A percentile compares a stretch with the other conserved stretches of the same genome.
Evolutionary conservation across 2,329 filamentous ascomycete species (phyloP).

Genomic region (Rachicladosporium sp.): DNA sequence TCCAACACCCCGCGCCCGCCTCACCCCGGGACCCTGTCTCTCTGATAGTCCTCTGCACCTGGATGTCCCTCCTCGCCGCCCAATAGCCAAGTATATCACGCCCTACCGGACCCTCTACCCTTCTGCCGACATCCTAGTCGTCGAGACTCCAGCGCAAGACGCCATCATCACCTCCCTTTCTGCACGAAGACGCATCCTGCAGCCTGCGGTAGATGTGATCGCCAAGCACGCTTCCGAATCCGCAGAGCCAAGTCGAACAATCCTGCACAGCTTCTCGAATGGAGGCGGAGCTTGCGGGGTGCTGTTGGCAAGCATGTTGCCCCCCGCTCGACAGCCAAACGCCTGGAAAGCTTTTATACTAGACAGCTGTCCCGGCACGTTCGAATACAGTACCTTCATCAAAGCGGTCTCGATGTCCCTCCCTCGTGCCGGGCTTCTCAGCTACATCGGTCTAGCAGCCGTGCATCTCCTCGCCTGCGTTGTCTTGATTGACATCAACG

Average conservation of each 20-base stretch:
- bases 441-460: conserved; percentile 7
- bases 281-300: conserved; percentile 19
- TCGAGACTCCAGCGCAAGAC: conserved; percentile 15
- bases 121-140: conserved; percentile 16
- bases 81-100: conserved; percentile 21
- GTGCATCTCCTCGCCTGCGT: conserved; percentile 4
- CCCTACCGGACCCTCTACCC: conserved; percentile 18
- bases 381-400: conserved; percentile 7
- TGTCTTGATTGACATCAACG: conserved; percentile 2
- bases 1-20: background rate
- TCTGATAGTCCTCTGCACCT: conserved; percentile 26
- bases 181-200: conserved; percentile 6
- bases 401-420: conserved; percentile 10
- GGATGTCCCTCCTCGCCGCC: conserved; percentile 19
- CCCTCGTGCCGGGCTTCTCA: conserved; percentile 7
- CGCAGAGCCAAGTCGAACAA: conserved; percentile 5
- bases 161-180: conserved; percentile 8
- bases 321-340: background rate
- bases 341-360: conserved; percentile 14
- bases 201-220: conserved; percentile 12
- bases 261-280: conserved; percentile 25
- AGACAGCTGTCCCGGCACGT: conserved; percentile 19
- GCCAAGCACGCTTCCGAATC: conserved; percentile 1
- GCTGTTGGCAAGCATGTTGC: conserved; percentile 11
- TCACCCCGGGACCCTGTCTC: conserved; percentile 6